Base-by-base conservation (phyloP, 2,329 filamentous ascomycete species). In the Blastomyces gilchristii region DNA sequence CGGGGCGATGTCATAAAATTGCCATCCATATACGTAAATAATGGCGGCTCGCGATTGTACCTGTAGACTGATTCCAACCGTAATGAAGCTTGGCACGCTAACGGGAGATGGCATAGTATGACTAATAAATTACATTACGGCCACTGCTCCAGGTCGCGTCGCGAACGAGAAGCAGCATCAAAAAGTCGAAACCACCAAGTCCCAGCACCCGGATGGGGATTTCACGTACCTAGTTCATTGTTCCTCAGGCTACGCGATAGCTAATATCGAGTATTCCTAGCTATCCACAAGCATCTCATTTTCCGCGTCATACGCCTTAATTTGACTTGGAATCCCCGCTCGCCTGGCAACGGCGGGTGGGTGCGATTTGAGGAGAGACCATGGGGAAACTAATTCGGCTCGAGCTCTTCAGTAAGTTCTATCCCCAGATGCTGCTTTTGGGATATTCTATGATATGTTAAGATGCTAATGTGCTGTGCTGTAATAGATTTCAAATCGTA, bases 301-400 rank as follows among this genome's bases (percentile, higher is more conserved):
- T 25, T 39, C 31, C 58, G 25, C 34, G n/a, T 7, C 25, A 16
- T 41, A 31, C 59, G 34, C 18, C 14, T 41, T 54, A 41, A 37
- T 11, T 49, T 43, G n/a, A 53, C 4, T 28, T 16, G 11, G 4
- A 28, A 25, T 41, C 18, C 43, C 58, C 25, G 43, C 41, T 59
- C 58, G 31, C 43, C 58, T 59, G 14, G 9, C 25, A 39, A 34
- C 7, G 57, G 58, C 25, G 43, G 34, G 34, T 41, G 49, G 49
- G 50, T 49, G 49, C 49, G 49, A 61, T 54, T 49, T 54, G 47
- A 61, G 31, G 25, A 25, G 28, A 6, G 50, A 53, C 3, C 34
- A 97, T 99, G 94, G 93, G 93, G 69, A 97, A 97, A 79, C 87
- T 99, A 72, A 90, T 96, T 72, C 88, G 91, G 66, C 86, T 99